Conservation (phyloP, 306 rosid genomes). For the Casuarina cunninghamiana region DNA sequence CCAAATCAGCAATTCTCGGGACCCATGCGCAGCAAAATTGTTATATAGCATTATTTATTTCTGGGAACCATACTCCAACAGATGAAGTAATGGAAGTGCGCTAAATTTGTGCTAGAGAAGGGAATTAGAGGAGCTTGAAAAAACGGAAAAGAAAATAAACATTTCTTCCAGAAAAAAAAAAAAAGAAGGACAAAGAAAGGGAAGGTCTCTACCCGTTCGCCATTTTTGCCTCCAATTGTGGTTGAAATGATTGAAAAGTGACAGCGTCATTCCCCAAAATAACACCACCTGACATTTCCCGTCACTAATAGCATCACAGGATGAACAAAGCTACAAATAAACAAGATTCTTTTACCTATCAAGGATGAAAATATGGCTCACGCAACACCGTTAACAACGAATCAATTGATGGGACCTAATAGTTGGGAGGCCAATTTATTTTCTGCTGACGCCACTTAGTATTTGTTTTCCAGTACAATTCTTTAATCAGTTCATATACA, state of each 20-base stretch:
- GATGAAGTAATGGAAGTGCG: too few species aligned
- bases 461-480: too few species aligned
- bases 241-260: slow-evolving; percentile 92
- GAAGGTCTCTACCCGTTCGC: slow-evolving; percentile 63
- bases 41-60: background rate
- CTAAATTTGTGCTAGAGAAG: background rate
- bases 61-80: background rate
- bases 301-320: slow-evolving; percentile 33
- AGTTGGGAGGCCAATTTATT: too few species aligned
- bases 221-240: slow-evolving; percentile 95
- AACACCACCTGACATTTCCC: slow-evolving; percentile 80
- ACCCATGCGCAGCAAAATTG: background rate
- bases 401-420: background rate
- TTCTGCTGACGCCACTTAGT: too few species aligned
- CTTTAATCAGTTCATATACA: too few species aligned
- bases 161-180: too few species aligned
- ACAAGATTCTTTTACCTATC: slow-evolving; percentile 5
- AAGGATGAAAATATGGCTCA: slow-evolving; percentile 14
- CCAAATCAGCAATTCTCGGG: slow-evolving; percentile 13
- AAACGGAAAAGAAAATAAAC: background rate
- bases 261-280: slow-evolving; percentile 73
- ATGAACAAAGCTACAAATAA: slow-evolving; percentile 3
- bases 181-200: background rate
- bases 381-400: slow-evolving; percentile 9
- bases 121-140: background rate